A percentile compares a stretch with the other conserved stretches of the same genome.
Conservation (phyloP, 2,329 filamentous ascomycete genomes). For the Ophiostoma piceae region DNA sequence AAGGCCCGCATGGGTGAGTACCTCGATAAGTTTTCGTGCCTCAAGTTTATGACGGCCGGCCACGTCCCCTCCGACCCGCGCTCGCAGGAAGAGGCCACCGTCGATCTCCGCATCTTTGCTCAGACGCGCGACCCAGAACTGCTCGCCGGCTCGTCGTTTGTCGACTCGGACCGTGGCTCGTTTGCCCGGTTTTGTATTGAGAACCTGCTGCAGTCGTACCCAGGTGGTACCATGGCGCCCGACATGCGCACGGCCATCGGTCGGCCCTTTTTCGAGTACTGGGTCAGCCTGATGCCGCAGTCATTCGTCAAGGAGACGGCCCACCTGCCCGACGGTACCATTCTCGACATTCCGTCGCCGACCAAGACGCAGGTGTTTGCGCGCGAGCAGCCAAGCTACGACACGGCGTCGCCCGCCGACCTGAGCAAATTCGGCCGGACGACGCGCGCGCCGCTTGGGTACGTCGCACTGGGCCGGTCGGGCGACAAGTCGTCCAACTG, state of each 20-base stretch:
- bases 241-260: slow-evolving; percentile 27
- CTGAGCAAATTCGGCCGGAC: slow-evolving; percentile 26
- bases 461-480: slow-evolving; percentile 35
- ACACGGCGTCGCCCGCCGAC: slow-evolving; percentile 24
- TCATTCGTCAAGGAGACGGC: slow-evolving; percentile 28
- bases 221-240: slow-evolving; percentile 28
- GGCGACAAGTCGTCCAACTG: slow-evolving; percentile 43
- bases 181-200: slow-evolving; percentile 30
- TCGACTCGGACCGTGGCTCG: slow-evolving; percentile 22
- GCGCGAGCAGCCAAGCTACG: slow-evolving; percentile 25
- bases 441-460: slow-evolving; percentile 30
- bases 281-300: slow-evolving; percentile 29
- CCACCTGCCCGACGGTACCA: slow-evolving; percentile 24
- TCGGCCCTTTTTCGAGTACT: slow-evolving; percentile 29
- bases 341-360: slow-evolving; percentile 29
- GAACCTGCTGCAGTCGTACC: slow-evolving; percentile 28
- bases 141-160: slow-evolving; percentile 13
- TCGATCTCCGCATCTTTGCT: slow-evolving; percentile 35
- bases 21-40: slow-evolving; percentile 31
- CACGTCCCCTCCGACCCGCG: slow-evolving; percentile 29
- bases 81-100: slow-evolving; percentile 35
- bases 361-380: slow-evolving; percentile 27
- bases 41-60: slow-evolving; percentile 30
- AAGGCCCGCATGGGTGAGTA: slow-evolving; percentile 23
- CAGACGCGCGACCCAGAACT: slow-evolving; percentile 35